Evolutionary conservation across 768 basidiomycete species (phyloP).

Genomic region (Cantharellus anzutake): DNA sequence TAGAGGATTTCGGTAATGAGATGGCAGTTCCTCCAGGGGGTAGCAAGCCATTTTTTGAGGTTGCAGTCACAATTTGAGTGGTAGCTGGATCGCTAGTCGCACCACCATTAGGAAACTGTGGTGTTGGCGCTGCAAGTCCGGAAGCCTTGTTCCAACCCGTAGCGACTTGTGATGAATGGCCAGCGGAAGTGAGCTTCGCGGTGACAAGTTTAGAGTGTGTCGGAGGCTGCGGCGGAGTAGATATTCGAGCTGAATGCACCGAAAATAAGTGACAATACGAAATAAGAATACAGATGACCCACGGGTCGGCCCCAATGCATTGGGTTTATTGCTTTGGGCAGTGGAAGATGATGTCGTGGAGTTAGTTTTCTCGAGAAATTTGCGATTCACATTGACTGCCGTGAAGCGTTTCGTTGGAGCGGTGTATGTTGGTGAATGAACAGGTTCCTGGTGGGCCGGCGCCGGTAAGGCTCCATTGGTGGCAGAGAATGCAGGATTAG

Average conservation of each 20-base stretch:
- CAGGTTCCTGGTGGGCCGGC: background rate
- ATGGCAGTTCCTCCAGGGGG: no score
- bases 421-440: background rate
- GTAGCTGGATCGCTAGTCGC: background rate
- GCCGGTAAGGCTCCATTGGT: no score
- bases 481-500: background rate
- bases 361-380: conserved; percentile 65
- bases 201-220: conserved; percentile 57
- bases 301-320: background rate
- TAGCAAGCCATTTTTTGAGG: no score
- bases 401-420: conserved; percentile 53
- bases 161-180: conserved; percentile 48
- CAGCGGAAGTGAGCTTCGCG: conserved; percentile 60
- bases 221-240: background rate
- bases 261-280: background rate
- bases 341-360: conserved; percentile 35
- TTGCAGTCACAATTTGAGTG: background rate
- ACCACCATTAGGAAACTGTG: background rate
- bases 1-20: background rate
- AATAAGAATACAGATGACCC: background rate
- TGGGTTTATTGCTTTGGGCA: background rate
- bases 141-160: conserved; percentile 56
- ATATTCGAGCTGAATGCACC: background rate
- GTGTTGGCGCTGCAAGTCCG: background rate
- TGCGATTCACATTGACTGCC: conserved; percentile 87